Evolutionary conservation across 2,329 filamentous ascomycete genomes (phyloP), one percentile per base, ranked within the genome.

Genomic region (Hysterium pulicare): DNA sequence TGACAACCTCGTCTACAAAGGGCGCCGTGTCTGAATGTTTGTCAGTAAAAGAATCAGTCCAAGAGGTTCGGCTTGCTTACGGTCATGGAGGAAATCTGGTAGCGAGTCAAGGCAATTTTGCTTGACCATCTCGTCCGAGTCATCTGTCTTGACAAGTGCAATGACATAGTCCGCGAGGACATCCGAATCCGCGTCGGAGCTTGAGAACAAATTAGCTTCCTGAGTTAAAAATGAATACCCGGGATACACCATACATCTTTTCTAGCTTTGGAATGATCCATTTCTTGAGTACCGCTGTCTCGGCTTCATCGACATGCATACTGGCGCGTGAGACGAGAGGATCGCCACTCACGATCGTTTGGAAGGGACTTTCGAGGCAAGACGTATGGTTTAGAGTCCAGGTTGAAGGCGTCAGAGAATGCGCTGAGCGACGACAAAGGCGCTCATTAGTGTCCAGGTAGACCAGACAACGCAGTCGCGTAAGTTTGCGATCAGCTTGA

Each of bases 131-230:
- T 76, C 74, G 31, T 77, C 71, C 38, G 81, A 74, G 47, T 83
- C 84, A 50, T 89, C 84, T 47, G 86, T 82, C 41, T 80, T 79
- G 34, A 91, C 70, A 16, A 93, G 77, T 5, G 86, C 87, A 47
- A 90, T 75, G n/a, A 91, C 84, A 61, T 90, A 93, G 55, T 93
- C 87, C 35, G 86, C 87, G 3, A 93, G 81, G 4, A 91, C 86
- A 57, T 90, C 87, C 23, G 83, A 79, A 61, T 93, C 87, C 38
- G 86, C 86, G 57, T 90, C 86, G 21, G 85, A 87, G 40, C 86
- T 88, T 49, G 21, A 41, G 13, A 16, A 8, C 8, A 11, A 24
- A 35, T 22, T 16, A 40, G 21, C 26, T 17, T 5, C 15, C 20
- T 32, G 23, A 17, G 15, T 11, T 3, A 17, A 19, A 24, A 5